Evolutionary conservation across 805 yeast genomes (phyloP).

Genomic region (Hanseniaspora lachancei): DNA sequence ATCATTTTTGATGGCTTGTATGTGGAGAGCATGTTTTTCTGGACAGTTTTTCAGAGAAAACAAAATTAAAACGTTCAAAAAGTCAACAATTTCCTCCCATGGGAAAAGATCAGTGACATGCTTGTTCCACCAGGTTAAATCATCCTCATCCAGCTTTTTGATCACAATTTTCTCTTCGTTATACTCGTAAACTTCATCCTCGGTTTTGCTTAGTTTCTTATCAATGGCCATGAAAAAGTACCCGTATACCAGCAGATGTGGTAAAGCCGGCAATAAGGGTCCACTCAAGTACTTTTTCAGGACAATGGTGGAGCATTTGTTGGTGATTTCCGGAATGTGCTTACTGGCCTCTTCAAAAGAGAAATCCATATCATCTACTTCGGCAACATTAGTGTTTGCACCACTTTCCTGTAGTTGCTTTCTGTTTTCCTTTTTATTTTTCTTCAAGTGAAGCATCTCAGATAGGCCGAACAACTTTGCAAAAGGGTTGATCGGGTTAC

Average conservation of each 20-base stretch:
- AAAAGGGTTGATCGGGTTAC: slow-evolving; percentile 62
- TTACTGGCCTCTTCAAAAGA: slow-evolving; percentile 16
- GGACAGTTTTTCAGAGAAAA: slow-evolving; percentile 20
- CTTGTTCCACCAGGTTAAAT: slow-evolving; percentile 22
- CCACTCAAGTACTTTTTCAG: slow-evolving; percentile 54
- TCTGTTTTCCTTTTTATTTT: slow-evolving; percentile 57
- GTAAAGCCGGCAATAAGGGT: slow-evolving; percentile 51
- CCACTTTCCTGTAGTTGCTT: slow-evolving; percentile 12
- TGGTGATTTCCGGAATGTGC: slow-evolving; percentile 35
- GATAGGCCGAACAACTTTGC: slow-evolving; percentile 62
- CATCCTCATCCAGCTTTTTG: background rate
- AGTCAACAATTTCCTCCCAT: slow-evolving; percentile 51
- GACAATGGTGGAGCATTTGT: slow-evolving; percentile 58
- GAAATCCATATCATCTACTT: slow-evolving; percentile 12
- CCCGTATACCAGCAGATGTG: slow-evolving; percentile 66
- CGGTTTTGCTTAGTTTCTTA: slow-evolving; percentile 32
- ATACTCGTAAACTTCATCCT: slow-evolving; percentile 7
- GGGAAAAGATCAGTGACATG: slow-evolving; percentile 46
- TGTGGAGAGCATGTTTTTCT: slow-evolving; percentile 27
- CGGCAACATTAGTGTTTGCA: background rate
- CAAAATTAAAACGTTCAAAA: slow-evolving; percentile 45
- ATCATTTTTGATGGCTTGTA: slow-evolving; percentile 45
- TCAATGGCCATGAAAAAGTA: slow-evolving; percentile 58
- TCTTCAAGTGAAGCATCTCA: slow-evolving; percentile 56
- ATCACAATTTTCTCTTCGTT: background rate